Evolutionary conservation across 1,284 basidiomycete genomes (phyloP).

Genomic region (Megacollybia platyphylla): DNA sequence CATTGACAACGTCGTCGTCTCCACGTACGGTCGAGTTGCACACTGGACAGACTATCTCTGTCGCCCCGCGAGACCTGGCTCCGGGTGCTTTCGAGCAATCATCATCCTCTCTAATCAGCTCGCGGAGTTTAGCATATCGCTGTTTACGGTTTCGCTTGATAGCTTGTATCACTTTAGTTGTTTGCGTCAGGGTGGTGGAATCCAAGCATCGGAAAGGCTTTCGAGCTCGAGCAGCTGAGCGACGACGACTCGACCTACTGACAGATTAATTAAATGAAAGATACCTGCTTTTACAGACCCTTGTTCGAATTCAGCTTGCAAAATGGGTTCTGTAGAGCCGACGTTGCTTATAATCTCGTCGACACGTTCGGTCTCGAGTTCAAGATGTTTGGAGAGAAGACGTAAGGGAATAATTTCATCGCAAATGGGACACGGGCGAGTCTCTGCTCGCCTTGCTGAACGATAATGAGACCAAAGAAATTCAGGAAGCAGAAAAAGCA

Average conservation of each 20-base stretch:
- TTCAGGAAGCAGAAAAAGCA: not conserved
- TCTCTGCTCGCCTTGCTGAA: slow-evolving; percentile 59
- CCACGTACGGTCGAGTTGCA: slow-evolving; percentile 44
- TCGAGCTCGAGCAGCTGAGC: slow-evolving; percentile 56
- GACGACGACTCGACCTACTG: slow-evolving; percentile 28
- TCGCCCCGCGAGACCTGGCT: slow-evolving; percentile 14
- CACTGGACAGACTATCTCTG: slow-evolving; percentile 49
- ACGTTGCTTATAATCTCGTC: slow-evolving; percentile 51
- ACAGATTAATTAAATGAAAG: slow-evolving; percentile 6
- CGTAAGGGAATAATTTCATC: slow-evolving; percentile 57
- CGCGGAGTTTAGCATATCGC: slow-evolving; percentile 47
- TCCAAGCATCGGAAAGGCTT: slow-evolving; percentile 23
- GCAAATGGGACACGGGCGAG: slow-evolving; percentile 60
- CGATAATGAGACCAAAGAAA: not conserved
- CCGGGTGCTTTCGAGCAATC: slow-evolving; percentile 18
- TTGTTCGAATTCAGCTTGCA: slow-evolving; percentile 16
- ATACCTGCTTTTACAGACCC: slow-evolving; percentile 1
- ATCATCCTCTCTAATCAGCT: slow-evolving; percentile 50
- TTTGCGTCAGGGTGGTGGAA: slow-evolving; percentile 22
- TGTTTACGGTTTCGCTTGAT: slow-evolving; percentile 55
- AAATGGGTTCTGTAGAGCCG: slow-evolving; percentile 34
- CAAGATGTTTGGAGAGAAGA: slow-evolving; percentile 46
- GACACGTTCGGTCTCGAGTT: slow-evolving; percentile 53
- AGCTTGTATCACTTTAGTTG: slow-evolving; percentile 33
- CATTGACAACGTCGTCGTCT: slow-evolving; percentile 58